Evolutionary conservation across 306 rosid species (phyloP).

Genomic region (Rubus idaeus): DNA sequence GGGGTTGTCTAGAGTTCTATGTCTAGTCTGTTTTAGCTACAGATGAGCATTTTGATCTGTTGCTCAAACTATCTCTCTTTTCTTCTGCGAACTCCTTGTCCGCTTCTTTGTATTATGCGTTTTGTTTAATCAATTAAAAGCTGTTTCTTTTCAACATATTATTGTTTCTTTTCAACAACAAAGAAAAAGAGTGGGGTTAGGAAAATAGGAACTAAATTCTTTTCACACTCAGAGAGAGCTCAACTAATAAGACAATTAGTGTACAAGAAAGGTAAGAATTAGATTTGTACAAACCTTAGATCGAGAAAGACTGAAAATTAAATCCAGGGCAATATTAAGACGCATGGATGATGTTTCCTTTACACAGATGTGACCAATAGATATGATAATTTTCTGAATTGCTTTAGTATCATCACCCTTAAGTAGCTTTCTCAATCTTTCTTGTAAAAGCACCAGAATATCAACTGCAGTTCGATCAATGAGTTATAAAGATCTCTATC

Average conservation of each 20-base stretch:
- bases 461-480: conserved; percentile 66
- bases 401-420: conserved; percentile 73
- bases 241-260: conserved; percentile 1
- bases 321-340: conserved; percentile 67
- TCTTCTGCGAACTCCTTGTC: neutral
- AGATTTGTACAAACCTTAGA: conserved; percentile 61
- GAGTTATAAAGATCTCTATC: conserved; percentile 24
- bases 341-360: conserved; percentile 70
- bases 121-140: neutral
- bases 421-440: conserved; percentile 77
- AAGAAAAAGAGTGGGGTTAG: neutral
- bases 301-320: conserved; percentile 70
- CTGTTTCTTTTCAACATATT: neutral
- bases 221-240: neutral
- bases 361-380: conserved; percentile 83
- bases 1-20: no score
- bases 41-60: neutral
- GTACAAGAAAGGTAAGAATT: neutral
- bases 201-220: neutral
- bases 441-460: conserved; percentile 52
- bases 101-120: neutral
- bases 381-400: conserved; percentile 69
- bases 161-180: no score
- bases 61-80: neutral
- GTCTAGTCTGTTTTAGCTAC: no score